Conservation (phyloP, 2,329 filamentous ascomycete species). For the Chaetomium globosum region DNA sequence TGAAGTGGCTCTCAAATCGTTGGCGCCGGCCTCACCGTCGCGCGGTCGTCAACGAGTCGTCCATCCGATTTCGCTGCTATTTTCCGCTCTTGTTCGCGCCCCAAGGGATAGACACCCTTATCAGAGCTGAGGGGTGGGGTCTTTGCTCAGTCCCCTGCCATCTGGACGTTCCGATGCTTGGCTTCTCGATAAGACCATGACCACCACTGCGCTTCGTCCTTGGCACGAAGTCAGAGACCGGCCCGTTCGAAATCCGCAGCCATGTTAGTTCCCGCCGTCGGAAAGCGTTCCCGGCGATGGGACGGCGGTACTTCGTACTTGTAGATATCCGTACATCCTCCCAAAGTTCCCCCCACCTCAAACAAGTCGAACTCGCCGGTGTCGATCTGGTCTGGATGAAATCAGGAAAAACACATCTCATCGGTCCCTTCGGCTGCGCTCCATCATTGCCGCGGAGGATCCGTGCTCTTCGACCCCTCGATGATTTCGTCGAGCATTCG, state of each 20-base stretch:
- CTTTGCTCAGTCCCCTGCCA: neutral
- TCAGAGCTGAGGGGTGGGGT: neutral
- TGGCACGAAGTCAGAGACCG: too few species aligned
- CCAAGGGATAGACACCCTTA: neutral
- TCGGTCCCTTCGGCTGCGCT: constrained; percentile 4
- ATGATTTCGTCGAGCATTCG: constrained; percentile 7
- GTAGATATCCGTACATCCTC: too few species aligned
- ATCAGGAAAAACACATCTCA: neutral
- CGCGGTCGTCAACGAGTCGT: neutral
- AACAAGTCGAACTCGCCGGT: neutral
- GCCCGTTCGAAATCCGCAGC: too few species aligned
- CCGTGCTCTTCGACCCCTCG: neutral
- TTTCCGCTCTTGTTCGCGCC: constrained; percentile 6
- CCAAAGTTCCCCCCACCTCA: too few species aligned
- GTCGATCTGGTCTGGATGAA: neutral
- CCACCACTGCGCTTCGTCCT: neutral
- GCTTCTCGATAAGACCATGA: constrained; percentile 1
- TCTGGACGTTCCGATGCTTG: neutral
- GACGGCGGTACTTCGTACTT: neutral
- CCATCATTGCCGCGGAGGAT: neutral
- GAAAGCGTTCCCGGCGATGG: neutral
- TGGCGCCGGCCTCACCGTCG: neutral
- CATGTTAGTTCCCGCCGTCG: neutral
- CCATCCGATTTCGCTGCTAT: constrained; percentile 27
- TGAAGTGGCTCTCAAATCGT: constrained; percentile 1